Conservation (phyloP, 495 filamentous ascomycete genomes). For the Penicillium lividum region DNA sequence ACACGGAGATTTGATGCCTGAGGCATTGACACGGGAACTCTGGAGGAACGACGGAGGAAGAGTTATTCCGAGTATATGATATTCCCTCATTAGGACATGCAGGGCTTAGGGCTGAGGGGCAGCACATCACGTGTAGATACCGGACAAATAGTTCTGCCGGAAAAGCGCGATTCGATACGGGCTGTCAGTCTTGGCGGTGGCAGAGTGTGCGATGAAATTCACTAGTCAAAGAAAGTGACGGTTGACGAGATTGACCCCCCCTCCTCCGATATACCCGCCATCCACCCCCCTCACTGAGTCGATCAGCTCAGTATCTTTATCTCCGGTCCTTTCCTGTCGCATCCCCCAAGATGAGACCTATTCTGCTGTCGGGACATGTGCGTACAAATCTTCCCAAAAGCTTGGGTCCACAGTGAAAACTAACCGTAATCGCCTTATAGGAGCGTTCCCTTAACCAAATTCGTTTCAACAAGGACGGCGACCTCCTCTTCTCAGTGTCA, state of each 20-base stretch:
- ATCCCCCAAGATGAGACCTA: constrained; percentile 76
- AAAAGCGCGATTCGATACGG: constrained; percentile 30
- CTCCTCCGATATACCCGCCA: constrained; percentile 42
- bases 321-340: constrained; percentile 12
- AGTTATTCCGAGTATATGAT: not conserved
- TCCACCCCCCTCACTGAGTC: constrained; percentile 31
- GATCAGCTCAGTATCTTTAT: constrained; percentile 22
- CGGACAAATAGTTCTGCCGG: constrained; percentile 30
- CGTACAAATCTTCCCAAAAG: constrained; percentile 29
- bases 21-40: constrained; percentile 5
- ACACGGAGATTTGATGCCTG: constrained; percentile 5
- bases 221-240: constrained; percentile 41
- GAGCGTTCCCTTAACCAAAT: constrained; percentile 98
- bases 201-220: constrained; percentile 54
- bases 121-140: constrained; percentile 36
- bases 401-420: constrained; percentile 21
- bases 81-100: not conserved
- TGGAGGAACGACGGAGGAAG: not conserved
- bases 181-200: constrained; percentile 39
- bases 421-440: constrained; percentile 33
- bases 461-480: constrained; percentile 95
- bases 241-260: constrained; percentile 41
- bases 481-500: constrained; percentile 93
- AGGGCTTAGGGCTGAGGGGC: constrained; percentile 33
- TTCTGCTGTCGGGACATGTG: constrained; percentile 91